Conservation (phyloP, 73 alveolate genomes). For the Symbiodinium pilosum region DNA sequence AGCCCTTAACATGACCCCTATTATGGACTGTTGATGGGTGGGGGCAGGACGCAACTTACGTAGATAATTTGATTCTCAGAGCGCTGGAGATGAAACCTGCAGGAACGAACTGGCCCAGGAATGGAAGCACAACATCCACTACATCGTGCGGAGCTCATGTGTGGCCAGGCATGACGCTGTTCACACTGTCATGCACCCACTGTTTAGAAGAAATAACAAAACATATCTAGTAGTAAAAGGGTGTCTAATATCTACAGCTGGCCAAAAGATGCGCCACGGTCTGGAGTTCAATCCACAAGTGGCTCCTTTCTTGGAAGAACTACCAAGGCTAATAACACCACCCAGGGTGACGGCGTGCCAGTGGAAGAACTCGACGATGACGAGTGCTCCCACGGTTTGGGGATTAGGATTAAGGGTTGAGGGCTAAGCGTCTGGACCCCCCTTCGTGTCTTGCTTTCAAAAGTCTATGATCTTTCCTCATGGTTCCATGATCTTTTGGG, state of each 20-base stretch:
- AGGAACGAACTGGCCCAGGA: constrained; percentile 72
- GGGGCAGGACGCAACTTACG: no score
- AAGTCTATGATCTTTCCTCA: no score
- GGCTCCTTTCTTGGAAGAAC: background rate
- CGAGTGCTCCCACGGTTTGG: background rate
- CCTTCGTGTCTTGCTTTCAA: no score
- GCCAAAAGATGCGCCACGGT: background rate
- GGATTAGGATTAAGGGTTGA: no score
- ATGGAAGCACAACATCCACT: constrained; percentile 33
- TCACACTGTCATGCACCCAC: no score
- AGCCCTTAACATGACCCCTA: no score
- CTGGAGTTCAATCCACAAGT: background rate
- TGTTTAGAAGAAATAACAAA: no score
- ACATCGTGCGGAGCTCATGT: constrained; percentile 10
- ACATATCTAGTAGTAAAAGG: no score
- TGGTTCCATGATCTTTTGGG: no score
- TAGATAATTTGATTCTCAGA: no score
- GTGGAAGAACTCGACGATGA: constrained; percentile 46
- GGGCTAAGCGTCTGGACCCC: background rate
- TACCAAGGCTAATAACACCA: constrained; percentile 57
- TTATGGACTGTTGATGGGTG: background rate
- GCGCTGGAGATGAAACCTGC: background rate
- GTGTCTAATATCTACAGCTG: no score
- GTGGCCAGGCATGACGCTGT: no score
- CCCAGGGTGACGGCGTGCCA: constrained; percentile 19